phyloP scores from a whole-genome alignment of 2,329 filamentous ascomycete species.

The Macrophomina tecta region DNA sequence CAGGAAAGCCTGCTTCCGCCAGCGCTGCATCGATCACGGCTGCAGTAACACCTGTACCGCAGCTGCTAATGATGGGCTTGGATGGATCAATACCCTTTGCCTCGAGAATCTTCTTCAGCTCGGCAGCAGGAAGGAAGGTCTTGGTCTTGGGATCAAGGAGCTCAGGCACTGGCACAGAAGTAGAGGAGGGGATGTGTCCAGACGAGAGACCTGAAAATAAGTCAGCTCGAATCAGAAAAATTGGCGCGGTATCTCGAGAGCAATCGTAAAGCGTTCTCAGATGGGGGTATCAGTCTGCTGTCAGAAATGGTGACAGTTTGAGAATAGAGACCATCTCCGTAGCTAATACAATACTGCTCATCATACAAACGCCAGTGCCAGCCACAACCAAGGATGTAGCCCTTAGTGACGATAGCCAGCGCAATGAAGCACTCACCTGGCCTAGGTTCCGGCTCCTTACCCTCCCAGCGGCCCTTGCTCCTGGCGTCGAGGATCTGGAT shows the following conservation, averaged over 20 bases:
- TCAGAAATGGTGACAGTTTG: not conserved
- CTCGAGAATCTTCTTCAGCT: slow-evolving; percentile 78
- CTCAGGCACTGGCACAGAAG: slow-evolving; percentile 78
- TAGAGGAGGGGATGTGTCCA: slow-evolving; percentile 89
- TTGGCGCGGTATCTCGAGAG: not conserved
- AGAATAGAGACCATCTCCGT: not conserved
- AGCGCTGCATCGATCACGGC: slow-evolving; percentile 88
- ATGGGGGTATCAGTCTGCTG: not conserved
- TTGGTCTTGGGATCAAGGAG: slow-evolving; percentile 85
- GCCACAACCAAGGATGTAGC: not conserved
- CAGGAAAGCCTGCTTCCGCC: slow-evolving; percentile 75
- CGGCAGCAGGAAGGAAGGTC: slow-evolving; percentile 72
- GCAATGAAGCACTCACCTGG: slow-evolving; percentile 62
- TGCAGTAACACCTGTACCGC: slow-evolving; percentile 93
- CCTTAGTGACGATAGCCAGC: not conserved
- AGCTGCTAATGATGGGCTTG: slow-evolving; percentile 84
- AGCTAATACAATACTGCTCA: not conserved
- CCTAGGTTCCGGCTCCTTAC: slow-evolving; percentile 83
- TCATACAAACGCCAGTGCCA: not conserved
- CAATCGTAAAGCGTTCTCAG: not conserved
- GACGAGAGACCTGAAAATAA: slow-evolving; percentile 66
- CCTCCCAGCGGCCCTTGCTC: slow-evolving; percentile 78
- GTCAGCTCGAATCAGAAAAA: not conserved
- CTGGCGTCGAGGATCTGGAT: slow-evolving; percentile 91
- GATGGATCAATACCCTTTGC: slow-evolving; percentile 78